A percentile compares a stretch with the other conserved stretches of the same genome.
These are phyloP conservation scores for Aspergillus taichungensis DNA, from an alignment of 495 filamentous ascomycete species.

Conservation along the genomic window DNA sequence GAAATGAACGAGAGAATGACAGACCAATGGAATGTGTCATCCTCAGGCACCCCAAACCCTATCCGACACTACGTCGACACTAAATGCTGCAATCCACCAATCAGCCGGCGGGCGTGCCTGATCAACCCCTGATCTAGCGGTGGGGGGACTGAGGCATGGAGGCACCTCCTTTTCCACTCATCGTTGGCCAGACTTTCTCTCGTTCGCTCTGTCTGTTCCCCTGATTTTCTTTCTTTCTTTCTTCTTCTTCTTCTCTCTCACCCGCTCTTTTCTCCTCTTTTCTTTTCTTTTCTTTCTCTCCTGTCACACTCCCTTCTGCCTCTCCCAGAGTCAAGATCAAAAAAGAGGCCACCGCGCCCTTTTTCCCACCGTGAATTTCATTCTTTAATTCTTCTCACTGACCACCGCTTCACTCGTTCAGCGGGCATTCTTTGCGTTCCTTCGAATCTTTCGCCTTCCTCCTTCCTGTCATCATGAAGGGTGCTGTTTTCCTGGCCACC, in stretches of 20 bases:
- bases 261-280: constrained; percentile 32
- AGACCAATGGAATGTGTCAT: no score
- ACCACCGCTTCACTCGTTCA: constrained; percentile 96
- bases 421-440: constrained; percentile 71
- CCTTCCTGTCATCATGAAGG: constrained; percentile 54
- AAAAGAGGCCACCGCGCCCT: constrained; percentile 46
- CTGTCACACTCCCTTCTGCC: constrained; percentile 24
- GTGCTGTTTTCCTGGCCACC: constrained; percentile 47
- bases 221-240: constrained; percentile 11
- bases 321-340: constrained; percentile 39
- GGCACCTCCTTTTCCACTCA: constrained; percentile 1
- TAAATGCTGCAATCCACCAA: no score
- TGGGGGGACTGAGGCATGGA: no score
- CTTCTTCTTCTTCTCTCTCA: constrained; percentile 15
- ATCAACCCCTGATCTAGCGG: no score
- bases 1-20: no score
- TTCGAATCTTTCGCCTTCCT: constrained; percentile 9
- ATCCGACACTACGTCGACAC: no score
- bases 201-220: constrained; percentile 3
- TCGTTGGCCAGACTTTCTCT: constrained; percentile 10
- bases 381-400: constrained; percentile 18
- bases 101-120: no score
- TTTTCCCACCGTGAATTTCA: constrained; percentile 32
- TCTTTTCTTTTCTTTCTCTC: constrained; percentile 23
- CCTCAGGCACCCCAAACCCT: no score